Conservation (phyloP, 768 basidiomycete species). For the Mycena indigotica region DNA sequence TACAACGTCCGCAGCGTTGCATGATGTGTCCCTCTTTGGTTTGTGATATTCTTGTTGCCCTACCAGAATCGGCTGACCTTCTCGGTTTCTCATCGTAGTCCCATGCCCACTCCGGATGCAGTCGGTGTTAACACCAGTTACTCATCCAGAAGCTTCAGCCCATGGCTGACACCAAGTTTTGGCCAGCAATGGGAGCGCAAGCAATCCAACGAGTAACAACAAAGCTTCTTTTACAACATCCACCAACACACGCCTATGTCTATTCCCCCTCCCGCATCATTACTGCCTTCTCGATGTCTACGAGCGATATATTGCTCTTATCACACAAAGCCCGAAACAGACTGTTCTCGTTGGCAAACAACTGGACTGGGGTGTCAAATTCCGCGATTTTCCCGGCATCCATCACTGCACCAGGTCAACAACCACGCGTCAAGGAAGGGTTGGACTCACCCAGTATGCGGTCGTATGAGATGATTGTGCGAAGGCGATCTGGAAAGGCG, state of each 20-base stretch:
- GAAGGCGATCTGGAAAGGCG: constrained; percentile 55
- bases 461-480: constrained; percentile 76
- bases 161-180: too few relatives aligned
- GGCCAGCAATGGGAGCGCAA: too few relatives aligned
- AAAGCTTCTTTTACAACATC: neutral
- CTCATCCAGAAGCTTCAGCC: too few relatives aligned
- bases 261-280: neutral
- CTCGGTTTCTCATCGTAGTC: too few relatives aligned
- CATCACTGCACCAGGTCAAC: constrained; percentile 36
- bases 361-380: constrained; percentile 50
- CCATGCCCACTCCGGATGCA: too few relatives aligned
- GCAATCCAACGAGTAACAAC: too few relatives aligned
- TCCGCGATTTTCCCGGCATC: constrained; percentile 62
- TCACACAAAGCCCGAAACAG: constrained; percentile 53
- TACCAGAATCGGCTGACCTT: too few relatives aligned
- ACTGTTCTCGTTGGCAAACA: constrained; percentile 41
- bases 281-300: constrained; percentile 36
- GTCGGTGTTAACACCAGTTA: too few relatives aligned
- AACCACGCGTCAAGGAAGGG: neutral
- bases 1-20: too few relatives aligned
- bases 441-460: constrained; percentile 49
- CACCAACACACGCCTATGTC: neutral
- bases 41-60: too few relatives aligned
- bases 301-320: constrained; percentile 41
- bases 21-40: too few relatives aligned